Evolutionary conservation across 192 early-diverging fungal species (phyloP), one percentile per base, ranked within the genome.

Genomic region (Umbelopsis ramanniana): DNA sequence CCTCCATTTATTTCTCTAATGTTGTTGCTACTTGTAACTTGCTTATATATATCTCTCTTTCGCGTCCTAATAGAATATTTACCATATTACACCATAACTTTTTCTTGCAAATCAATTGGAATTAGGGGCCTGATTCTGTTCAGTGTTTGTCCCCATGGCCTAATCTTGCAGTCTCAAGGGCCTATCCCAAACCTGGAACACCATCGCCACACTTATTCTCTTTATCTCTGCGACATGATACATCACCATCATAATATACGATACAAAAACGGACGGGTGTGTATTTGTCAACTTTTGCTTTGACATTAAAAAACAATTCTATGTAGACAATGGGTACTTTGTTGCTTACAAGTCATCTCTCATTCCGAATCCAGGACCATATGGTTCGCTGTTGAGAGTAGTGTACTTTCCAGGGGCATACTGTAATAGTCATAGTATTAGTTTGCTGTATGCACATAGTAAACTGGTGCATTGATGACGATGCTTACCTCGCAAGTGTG

Each of bases 331-430:
- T 63, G 57, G 57, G 57, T 63, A 63, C 57, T 29, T 35, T 63
- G 14, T 63, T 63, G 57, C 57, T 72, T 91, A 94, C 85, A 94
- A 84, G 79, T 93, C 93, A 33, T 82, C 74, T 71, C 92, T 90
- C 54, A 98, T 81, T 67, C 90, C 83, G 79, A 95, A 97, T 54
- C 97, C 97, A 70, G 97, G 97, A 15, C 95, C 97, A 22, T 90
- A 85, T 48, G 97, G 97, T 69, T 95, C 91, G 10, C 84, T 84
- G 63, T 87, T 94, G 73, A 99, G 86, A 4, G 91, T 87, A 46
- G 96, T 99, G 69, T 93, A 88, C 19, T 60, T 52, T 46, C 90
- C 88, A 43, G 85, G 85, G 55, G 86, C 85, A 33, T 94, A 95
- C 82, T 55, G 23, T 2, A 26, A 14, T 2, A 55, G 21, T 24